Evolutionary conservation across 306 rosid species (phyloP).

Genomic region (Casuarina glauca): DNA sequence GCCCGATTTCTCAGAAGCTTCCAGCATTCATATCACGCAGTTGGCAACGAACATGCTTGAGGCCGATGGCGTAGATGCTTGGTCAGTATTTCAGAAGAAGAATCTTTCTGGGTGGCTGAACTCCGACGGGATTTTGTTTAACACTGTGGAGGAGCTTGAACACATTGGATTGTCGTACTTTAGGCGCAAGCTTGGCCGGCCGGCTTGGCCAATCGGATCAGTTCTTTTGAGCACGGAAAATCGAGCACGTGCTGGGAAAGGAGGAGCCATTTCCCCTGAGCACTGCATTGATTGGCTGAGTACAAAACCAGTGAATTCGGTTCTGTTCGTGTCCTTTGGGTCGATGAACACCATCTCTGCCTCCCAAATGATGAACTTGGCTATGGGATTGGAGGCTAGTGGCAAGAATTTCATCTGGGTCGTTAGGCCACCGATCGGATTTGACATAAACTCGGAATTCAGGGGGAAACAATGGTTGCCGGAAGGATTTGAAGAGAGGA

Average conservation of each 20-base stretch:
- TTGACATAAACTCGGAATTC: constrained; percentile 62
- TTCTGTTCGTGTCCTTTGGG: constrained; percentile 60
- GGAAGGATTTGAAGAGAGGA: constrained; percentile 41
- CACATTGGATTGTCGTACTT: constrained; percentile 47
- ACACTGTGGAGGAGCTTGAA: constrained; percentile 54
- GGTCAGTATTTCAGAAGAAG: constrained; percentile 42
- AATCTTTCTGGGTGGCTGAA: constrained; percentile 43
- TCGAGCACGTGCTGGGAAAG: constrained; percentile 43
- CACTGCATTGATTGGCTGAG: constrained; percentile 49
- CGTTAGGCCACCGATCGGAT: constrained; percentile 60
- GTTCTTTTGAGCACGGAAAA: constrained; percentile 36
- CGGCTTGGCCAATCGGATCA: constrained; percentile 62
- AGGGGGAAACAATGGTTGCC: constrained; percentile 61
- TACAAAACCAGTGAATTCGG: constrained; percentile 47
- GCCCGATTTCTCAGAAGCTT: constrained; percentile 59
- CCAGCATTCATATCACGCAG: constrained; percentile 46
- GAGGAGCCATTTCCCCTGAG: constrained; percentile 20
- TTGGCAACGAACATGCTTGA: constrained; percentile 29
- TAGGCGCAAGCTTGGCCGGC: constrained; percentile 20
- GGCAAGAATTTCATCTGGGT: constrained; percentile 61
- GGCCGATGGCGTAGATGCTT: constrained; percentile 55
- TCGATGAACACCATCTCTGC: constrained; percentile 63
- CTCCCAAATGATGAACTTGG: constrained; percentile 61
- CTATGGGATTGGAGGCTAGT: constrained; percentile 49
- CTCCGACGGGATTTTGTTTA: constrained; percentile 55